Percentiles rank a stretch among this genome's conserved stretches.
Conservation (phyloP, 768 basidiomycete species). For the Hydnomerulius pinastri region DNA sequence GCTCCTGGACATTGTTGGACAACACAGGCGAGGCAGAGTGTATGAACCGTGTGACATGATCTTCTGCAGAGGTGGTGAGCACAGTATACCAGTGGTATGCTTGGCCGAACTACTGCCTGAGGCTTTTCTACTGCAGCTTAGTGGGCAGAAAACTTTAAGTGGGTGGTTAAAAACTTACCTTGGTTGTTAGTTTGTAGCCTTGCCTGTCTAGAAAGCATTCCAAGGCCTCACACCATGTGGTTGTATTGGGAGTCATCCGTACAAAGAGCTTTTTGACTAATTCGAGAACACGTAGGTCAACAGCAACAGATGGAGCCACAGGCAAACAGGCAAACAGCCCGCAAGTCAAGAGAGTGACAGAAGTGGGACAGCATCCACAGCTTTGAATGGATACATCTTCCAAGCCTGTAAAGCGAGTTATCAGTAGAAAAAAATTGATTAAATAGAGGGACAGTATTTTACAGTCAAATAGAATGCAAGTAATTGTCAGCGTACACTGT, state of each 20-base stretch:
- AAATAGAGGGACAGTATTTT: background rate
- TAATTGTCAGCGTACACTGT: background rate
- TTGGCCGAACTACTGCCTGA: conserved; percentile 22
- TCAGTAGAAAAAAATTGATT: background rate
- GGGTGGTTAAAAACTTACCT: conserved; percentile 7
- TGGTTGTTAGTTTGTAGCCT: conserved; percentile 11
- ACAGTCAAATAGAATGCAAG: background rate
- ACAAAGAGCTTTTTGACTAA: conserved; percentile 20
- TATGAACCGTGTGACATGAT: conserved; percentile 27
- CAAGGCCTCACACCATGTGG: conserved; percentile 12
- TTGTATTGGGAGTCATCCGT: conserved; percentile 13
- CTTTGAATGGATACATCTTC: conserved; percentile 3
- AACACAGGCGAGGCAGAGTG: no score
- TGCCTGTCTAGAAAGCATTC: conserved; percentile 12
- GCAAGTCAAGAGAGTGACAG: conserved; percentile 23
- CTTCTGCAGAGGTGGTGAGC: conserved; percentile 6
- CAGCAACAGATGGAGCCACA: conserved; percentile 28
- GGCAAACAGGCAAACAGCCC: conserved; percentile 33
- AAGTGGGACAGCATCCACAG: conserved; percentile 15
- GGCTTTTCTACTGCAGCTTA: conserved; percentile 20
- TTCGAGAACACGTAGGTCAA: conserved; percentile 33
- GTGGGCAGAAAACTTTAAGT: background rate
- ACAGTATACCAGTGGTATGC: conserved; percentile 27
- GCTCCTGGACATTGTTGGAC: no score
- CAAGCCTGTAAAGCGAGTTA: background rate